Base-by-base conservation (phyloP, 2,329 filamentous ascomycete species). In the Monosporascus sp. region DNA sequence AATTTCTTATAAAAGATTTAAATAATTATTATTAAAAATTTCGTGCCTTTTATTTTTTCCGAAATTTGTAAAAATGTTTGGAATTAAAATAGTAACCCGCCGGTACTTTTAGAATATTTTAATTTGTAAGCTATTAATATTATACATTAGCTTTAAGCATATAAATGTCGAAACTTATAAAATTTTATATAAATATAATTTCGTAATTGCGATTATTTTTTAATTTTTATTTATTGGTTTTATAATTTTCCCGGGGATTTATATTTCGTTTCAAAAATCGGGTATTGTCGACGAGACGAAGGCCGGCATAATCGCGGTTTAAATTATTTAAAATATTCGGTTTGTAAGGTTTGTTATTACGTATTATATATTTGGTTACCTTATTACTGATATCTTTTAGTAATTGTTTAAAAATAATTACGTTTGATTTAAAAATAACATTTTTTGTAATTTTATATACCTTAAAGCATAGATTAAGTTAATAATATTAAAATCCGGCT, bases 131-230 rank as follows among this genome's bases (percentile, higher is more conserved):
- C 24, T 7, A 6, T 6, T 6, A 6, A 6, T 26, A 7, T 26
- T 47, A 1, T 62, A 65, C 45, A 60, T 60, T 26, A 3, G 22
- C 35, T 47, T 35, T 18, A 35, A 18, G 17, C 46, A 20, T 35
- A 26, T 48, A 14, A 18, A 22, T 22, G 18, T 31, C 46, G 26
- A 48, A 35, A 18, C 46, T 17, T 48, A 48, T 18, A 18, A 48
- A 48, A 35, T 48, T 22, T 18, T 28, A 18, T 35, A 17, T 15
- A 17, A 18, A 48, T 48, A 48, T 20, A 48, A 31, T 35, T 15
- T 48, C 46, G 17, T 37, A 11, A 18, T 18, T 35, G 15, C 46
- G 20, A 35, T 20, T 26, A 18, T 28, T 17, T 48, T 18, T 35
- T 48, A 18, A 18, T 14, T 48, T 7, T 48, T 48, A 17, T 28